phyloP scores from a whole-genome alignment of 83 land plant species.

The Isoetes engelmannii region DNA sequence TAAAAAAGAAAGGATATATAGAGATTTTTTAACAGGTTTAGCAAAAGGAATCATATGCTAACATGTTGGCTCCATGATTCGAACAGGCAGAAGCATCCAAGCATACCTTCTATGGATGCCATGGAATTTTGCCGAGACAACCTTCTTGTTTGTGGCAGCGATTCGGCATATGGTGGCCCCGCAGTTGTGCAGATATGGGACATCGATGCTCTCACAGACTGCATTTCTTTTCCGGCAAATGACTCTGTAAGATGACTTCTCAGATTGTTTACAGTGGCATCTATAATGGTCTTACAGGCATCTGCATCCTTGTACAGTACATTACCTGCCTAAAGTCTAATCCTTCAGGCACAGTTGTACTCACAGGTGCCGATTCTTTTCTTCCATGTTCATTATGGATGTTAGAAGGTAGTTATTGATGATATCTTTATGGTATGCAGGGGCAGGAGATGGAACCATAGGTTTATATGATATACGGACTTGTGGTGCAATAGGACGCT shows the following conservation, averaged over 20 bases:
- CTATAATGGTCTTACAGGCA: too few species aligned
- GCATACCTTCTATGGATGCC: conserved; percentile 42
- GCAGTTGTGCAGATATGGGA: conserved; percentile 61
- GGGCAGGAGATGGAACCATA: conserved; percentile 55
- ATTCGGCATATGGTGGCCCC: conserved; percentile 44
- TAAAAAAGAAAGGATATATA: not conserved
- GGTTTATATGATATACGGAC: conserved; percentile 52
- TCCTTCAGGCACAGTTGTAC: conserved; percentile 11
- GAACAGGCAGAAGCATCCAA: conserved; percentile 16
- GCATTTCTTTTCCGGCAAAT: conserved; percentile 42
- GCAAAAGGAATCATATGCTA: too few species aligned
- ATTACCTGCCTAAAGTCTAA: conserved; percentile 46
- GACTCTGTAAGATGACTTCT: conserved; percentile 32
- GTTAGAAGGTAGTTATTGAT: too few species aligned
- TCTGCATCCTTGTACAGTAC: conserved; percentile 32
- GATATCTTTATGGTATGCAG: conserved; percentile 17
- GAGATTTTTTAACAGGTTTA: not conserved
- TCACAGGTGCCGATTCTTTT: not conserved
- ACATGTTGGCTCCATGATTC: too few species aligned
- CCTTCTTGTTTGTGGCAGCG: conserved; percentile 46
- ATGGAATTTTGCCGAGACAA: conserved; percentile 42
- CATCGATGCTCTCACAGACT: conserved; percentile 33
- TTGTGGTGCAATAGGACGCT: conserved; percentile 36
- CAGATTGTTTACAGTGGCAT: too few species aligned
- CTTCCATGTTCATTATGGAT: not conserved